phyloP scores from a whole-genome alignment of 1,284 basidiomycete genomes.

The Fomes fomentarius region DNA sequence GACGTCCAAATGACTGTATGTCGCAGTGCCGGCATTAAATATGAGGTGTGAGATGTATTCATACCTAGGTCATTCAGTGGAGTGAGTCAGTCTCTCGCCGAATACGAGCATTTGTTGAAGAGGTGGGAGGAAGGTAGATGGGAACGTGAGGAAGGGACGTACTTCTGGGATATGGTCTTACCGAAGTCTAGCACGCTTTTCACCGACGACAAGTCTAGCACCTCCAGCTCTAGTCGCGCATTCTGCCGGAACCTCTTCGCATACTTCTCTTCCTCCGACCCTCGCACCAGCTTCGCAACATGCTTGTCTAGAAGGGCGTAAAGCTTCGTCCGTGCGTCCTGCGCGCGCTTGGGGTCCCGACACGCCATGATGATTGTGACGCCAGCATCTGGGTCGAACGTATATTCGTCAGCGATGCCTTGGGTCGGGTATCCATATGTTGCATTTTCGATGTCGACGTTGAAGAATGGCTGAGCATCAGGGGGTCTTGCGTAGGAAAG shows the following conservation, averaged over 20 bases:
- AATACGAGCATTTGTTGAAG: no score
- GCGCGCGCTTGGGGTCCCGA: slow-evolving; percentile 67
- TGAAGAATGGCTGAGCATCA: slow-evolving; percentile 52
- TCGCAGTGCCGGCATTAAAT: slow-evolving; percentile 81
- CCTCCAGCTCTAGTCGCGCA: slow-evolving; percentile 63
- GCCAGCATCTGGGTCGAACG: slow-evolving; percentile 36
- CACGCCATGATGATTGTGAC: slow-evolving; percentile 87
- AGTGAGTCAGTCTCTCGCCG: no score
- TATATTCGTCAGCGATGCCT: slow-evolving; percentile 2
- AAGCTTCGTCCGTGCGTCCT: slow-evolving; percentile 60
- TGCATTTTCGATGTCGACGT: slow-evolving; percentile 14
- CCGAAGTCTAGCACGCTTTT: slow-evolving; percentile 69
- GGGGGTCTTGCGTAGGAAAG: slow-evolving; percentile 54
- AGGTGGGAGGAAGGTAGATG: neutral
- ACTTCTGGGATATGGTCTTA: slow-evolving; percentile 59
- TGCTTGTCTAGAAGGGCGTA: slow-evolving; percentile 57
- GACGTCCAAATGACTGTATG: slow-evolving; percentile 66
- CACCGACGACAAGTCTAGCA: slow-evolving; percentile 68
- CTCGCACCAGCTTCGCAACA: slow-evolving; percentile 40
- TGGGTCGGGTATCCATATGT: neutral
- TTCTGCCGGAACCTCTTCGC: slow-evolving; percentile 64
- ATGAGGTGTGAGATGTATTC: slow-evolving; percentile 83
- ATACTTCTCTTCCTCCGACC: slow-evolving; percentile 47
- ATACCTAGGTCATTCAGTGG: no score
- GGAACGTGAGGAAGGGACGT: slow-evolving; percentile 31